Base-by-base conservation (phyloP, 2,329 filamentous ascomycete genomes). In the Apiospora koreana region DNA sequence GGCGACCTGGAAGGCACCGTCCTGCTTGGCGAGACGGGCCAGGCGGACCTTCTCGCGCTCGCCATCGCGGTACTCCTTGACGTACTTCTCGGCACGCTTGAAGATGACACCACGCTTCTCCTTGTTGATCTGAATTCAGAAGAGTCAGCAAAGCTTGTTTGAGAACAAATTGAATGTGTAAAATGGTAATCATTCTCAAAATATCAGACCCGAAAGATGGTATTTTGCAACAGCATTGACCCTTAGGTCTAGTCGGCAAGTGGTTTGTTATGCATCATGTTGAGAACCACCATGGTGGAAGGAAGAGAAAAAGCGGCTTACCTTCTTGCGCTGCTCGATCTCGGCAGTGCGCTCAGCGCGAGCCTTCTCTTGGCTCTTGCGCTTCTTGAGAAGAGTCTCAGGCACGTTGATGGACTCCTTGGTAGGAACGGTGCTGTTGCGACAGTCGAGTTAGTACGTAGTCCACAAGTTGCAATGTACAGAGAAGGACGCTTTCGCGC, bases 361-460 rank as follows among this genome's bases (percentile, higher is more conserved):
- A 84, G 95, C 94, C 92, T 98, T 97, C 92, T 99, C 96, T 88
- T 98, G 95, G 85, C 91, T 94, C 94, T 99, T 99, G 89, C 96
- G 94, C 94, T 99, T 99, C 93, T 99, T 99, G 86, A 99, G 91
- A 82, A 99, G 94, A 80, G 96, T 99, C 94, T 99, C 96, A 79
- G 96, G 96, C 83, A 98, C 94, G 84, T 98, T 89, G 84, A 99
- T 91, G 85, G 98, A 93, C 85, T 98, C 94, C 86, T 95, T 87
- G 85, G 94, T 97, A 78, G 96, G 94, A 82, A 97, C 93, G 86
- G 91, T 91, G 87, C 94, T 97, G 83, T 81, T 83, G 76, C 78
- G 72, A 73, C 69, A 71, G 84, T 90, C 84, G 94, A 91, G 93
- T 94, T 91, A 93, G 92, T 93, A 91, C 90, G 88, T 89, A 87